phyloP scores from a whole-genome alignment of 2,329 filamentous ascomycete species.

The Fusarium setosum region DNA sequence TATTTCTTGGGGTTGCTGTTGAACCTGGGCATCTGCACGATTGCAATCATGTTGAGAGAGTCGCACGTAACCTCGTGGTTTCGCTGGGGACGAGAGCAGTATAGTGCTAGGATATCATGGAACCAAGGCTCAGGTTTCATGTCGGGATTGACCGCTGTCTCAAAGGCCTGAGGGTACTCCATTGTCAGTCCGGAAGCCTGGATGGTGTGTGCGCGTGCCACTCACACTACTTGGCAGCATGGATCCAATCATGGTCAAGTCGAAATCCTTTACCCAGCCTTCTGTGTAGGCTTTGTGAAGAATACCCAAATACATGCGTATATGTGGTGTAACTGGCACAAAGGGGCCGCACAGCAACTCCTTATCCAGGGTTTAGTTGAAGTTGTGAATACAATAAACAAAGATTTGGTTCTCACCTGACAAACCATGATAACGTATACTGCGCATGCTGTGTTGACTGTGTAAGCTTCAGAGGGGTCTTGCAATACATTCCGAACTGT shows the following conservation, averaged over 20 bases:
- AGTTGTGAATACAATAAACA: not conserved
- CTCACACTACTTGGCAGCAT: not conserved
- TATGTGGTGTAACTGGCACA: not conserved
- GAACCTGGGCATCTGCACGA: slow-evolving; percentile 1
- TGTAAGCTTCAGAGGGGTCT: not conserved
- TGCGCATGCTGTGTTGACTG: not conserved
- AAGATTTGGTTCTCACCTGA: not conserved
- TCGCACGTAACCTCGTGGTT: not conserved
- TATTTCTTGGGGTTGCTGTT: not conserved
- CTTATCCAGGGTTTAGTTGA: not conserved
- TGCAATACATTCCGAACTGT: not conserved
- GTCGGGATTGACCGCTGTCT: not conserved
- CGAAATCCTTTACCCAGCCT: not conserved
- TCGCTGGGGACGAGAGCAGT: not conserved
- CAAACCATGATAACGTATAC: not conserved
- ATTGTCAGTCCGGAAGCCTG: not conserved
- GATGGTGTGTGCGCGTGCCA: not conserved
- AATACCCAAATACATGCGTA: not conserved
- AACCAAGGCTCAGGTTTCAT: not conserved
- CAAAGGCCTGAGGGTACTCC: not conserved
- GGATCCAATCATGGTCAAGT: not conserved
- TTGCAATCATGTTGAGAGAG: not conserved
- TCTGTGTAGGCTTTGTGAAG: not conserved
- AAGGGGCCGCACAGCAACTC: not conserved
- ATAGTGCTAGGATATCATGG: not conserved